Evolutionary conservation across 1,284 basidiomycete species (phyloP).

Genomic region (Xerocomus amazonicus): DNA sequence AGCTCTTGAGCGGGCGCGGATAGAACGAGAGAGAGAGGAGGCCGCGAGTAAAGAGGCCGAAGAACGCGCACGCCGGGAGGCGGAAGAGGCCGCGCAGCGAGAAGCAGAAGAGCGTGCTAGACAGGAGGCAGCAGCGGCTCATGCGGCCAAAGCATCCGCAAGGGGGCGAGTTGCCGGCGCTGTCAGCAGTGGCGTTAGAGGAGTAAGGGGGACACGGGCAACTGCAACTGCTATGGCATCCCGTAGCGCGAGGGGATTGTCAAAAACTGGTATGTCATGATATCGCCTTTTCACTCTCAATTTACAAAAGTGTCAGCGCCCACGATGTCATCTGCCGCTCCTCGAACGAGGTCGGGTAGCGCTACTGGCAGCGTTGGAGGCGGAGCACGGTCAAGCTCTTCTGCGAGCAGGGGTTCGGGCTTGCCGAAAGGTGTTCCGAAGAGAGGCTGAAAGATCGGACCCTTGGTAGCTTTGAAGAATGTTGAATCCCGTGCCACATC

Average conservation of each 20-base stretch:
- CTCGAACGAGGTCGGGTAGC: conserved; percentile 29
- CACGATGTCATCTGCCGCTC: conserved; percentile 16
- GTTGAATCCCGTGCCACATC: neutral
- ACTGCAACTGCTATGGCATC: conserved; percentile 34
- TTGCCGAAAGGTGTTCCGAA: conserved; percentile 24
- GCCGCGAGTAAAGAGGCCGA: conserved; percentile 45
- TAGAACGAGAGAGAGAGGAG: conserved; percentile 51
- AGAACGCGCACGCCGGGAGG: conserved; percentile 46
- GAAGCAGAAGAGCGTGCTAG: conserved; percentile 33
- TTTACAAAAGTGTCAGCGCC: conserved; percentile 17
- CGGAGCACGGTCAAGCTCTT: conserved; percentile 26
- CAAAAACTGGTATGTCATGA: conserved; percentile 22
- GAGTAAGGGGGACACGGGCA: conserved; percentile 54
- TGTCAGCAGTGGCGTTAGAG: conserved; percentile 47
- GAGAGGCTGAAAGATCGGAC: conserved; percentile 18
- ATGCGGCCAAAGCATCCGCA: conserved; percentile 21
- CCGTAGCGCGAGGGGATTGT: conserved; percentile 31
- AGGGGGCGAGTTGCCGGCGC: conserved; percentile 35
- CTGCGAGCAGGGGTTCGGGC: conserved; percentile 25
- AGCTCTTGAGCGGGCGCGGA: conserved; percentile 43
- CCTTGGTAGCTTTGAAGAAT: neutral
- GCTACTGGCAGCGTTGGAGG: conserved; percentile 27
- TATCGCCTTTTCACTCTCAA: neutral
- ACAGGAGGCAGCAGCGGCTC: conserved; percentile 21
- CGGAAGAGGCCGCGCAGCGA: conserved; percentile 36